Evolutionary conservation across 2,329 filamentous ascomycete species (phyloP).

Genomic region (Eutypella sp.): DNA sequence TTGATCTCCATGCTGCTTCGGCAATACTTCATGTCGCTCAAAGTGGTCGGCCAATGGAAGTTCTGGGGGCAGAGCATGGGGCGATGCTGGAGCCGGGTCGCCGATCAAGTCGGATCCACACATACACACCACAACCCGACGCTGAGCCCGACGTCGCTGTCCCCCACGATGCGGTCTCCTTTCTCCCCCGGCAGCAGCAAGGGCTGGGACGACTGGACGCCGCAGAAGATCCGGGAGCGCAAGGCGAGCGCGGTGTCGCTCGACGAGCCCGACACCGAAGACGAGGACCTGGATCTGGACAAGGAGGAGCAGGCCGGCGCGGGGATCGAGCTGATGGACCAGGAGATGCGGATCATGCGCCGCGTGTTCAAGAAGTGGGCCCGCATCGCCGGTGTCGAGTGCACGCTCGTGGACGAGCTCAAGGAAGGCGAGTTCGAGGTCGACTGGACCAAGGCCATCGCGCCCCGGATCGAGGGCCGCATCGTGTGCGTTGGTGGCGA

Average conservation of each 20-base stretch:
- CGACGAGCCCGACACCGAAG: conserved; percentile 41
- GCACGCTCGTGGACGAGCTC: conserved; percentile 47
- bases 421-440: conserved; percentile 56
- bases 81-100: conserved; percentile 62
- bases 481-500: conserved; percentile 41
- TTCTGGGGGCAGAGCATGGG: conserved; percentile 59
- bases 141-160: conserved; percentile 17
- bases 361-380: conserved; percentile 72
- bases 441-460: conserved; percentile 76
- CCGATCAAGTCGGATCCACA: conserved; percentile 51
- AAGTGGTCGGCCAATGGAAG: conserved; percentile 75
- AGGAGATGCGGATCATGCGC: conserved; percentile 60
- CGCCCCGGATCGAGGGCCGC: conserved; percentile 71
- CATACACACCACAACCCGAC: conserved; percentile 40
- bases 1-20: conserved; percentile 81
- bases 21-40: conserved; percentile 86
- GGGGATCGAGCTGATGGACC: conserved; percentile 40
- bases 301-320: conserved; percentile 26
- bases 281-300: conserved; percentile 19
- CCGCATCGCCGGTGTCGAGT: conserved; percentile 58
- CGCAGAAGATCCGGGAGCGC: conserved; percentile 30
- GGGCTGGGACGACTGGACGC: conserved; percentile 35
- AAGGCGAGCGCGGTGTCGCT: conserved; percentile 27
- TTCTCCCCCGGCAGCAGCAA: conserved; percentile 4
- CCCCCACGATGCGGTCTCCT: conserved; percentile 9